Conservation (phyloP, 2,329 filamentous ascomycete species). For the Colletotrichum tropicicola region DNA sequence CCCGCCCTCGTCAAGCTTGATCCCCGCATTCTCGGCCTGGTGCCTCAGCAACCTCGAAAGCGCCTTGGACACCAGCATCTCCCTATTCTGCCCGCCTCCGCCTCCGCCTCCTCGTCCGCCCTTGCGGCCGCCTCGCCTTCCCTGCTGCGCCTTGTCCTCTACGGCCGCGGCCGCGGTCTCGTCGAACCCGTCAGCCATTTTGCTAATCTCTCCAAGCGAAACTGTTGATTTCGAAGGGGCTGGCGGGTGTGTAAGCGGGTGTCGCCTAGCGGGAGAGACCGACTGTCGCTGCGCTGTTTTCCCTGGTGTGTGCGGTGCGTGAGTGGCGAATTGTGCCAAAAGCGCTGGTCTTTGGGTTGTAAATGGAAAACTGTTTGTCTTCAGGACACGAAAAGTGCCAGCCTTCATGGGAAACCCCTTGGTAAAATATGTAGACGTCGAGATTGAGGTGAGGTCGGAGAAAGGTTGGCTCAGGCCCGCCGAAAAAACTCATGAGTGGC, state of each 20-base stretch:
- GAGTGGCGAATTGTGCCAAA: neutral
- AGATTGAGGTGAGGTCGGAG: neutral
- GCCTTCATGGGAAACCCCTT: neutral
- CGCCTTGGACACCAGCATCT: conserved; percentile 61
- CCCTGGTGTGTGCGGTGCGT: neutral
- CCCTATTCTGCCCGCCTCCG: conserved; percentile 46
- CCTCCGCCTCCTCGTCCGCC: conserved; percentile 39
- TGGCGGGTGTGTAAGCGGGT: neutral
- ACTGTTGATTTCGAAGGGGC: no score
- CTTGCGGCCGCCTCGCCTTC: conserved; percentile 35
- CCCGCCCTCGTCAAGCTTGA: conserved; percentile 66
- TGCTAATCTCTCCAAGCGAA: neutral
- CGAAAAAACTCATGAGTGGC: neutral
- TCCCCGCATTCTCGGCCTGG: conserved; percentile 64
- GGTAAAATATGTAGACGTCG: neutral
- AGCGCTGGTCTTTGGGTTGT: no score
- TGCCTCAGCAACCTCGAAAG: conserved; percentile 64
- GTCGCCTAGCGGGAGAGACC: no score
- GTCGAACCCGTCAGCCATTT: conserved; percentile 15
- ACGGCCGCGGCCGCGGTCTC: conserved; percentile 9
- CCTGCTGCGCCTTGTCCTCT: conserved; percentile 30
- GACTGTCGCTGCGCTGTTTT: neutral
- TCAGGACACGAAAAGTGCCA: neutral
- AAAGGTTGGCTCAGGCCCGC: neutral
- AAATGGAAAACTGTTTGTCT: neutral